Conservation (phyloP, 2,329 filamentous ascomycete genomes). For the Xylariaceae sp. region DNA sequence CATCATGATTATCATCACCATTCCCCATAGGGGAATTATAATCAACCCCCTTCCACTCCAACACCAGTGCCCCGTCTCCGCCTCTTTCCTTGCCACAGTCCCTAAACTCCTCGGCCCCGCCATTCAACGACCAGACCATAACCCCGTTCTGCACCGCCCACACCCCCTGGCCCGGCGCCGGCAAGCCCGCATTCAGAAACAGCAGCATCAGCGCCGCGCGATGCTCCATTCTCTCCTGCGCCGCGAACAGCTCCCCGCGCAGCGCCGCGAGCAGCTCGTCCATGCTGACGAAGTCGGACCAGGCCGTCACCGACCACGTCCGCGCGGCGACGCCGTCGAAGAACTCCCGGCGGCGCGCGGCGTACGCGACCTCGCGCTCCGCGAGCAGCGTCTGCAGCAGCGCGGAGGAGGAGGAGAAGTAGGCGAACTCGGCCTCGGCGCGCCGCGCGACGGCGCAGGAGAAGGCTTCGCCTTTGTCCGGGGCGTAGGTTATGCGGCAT, state of each 20-base stretch:
- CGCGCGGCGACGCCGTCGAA: not conserved
- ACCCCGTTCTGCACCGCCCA: not conserved
- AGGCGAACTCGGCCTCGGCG: conserved; percentile 1
- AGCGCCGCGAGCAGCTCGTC: not conserved
- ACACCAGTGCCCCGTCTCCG: not conserved
- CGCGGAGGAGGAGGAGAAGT: not conserved
- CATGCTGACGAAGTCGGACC: not conserved
- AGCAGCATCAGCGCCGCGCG: conserved; percentile 5
- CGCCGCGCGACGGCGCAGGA: not conserved
- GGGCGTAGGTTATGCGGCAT: not conserved
- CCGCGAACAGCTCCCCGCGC: not conserved
- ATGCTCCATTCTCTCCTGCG: conserved; percentile 2
- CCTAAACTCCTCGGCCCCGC: not conserved
- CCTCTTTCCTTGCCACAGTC: not conserved
- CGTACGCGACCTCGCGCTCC: not conserved
- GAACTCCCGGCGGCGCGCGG: not conserved
- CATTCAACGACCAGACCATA: not conserved
- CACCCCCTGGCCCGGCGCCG: not conserved
- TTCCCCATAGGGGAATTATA: not conserved
- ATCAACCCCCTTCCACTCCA: conserved; percentile 6
- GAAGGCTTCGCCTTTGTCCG: too few relatives aligned
- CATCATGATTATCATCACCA: too few relatives aligned
- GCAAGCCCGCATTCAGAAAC: not conserved
- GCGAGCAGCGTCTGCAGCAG: not conserved
- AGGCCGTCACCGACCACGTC: not conserved